Percentiles rank a stretch among this genome's conserved stretches.
These are phyloP conservation scores for Neurospora sp. DNA, from an alignment of 2,329 filamentous ascomycete species.

Conservation along the genomic window DNA sequence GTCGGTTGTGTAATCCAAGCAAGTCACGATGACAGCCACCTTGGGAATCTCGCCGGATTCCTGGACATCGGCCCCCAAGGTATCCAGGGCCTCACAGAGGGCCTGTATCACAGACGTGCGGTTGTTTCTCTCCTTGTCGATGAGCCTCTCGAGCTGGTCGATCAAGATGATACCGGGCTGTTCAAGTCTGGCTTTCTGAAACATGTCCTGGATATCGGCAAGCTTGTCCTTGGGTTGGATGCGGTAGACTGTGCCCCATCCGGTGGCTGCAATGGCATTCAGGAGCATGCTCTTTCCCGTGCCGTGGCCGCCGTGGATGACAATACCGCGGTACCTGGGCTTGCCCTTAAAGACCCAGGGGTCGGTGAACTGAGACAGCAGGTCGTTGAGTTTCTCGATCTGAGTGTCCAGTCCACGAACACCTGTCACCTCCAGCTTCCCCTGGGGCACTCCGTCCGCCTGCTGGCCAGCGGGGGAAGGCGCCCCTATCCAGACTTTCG, in stretches of 20 bases:
- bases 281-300: slow-evolving; percentile 78
- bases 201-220: slow-evolving; percentile 53
- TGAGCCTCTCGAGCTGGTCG: slow-evolving; percentile 64
- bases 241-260: slow-evolving; percentile 61
- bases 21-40: slow-evolving; percentile 67
- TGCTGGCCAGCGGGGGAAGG: slow-evolving; percentile 10
- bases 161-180: slow-evolving; percentile 73
- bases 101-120: slow-evolving; percentile 39
- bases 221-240: slow-evolving; percentile 48
- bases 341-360: slow-evolving; percentile 17
- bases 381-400: slow-evolving; percentile 55
- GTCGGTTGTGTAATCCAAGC: slow-evolving; percentile 59
- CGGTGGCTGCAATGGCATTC: slow-evolving; percentile 52
- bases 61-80: slow-evolving; percentile 28
- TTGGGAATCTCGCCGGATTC: slow-evolving; percentile 33
- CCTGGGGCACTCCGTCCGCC: slow-evolving; percentile 13
- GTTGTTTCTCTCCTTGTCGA: slow-evolving; percentile 48
- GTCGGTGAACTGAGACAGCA: slow-evolving; percentile 47
- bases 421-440: slow-evolving; percentile 36
- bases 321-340: slow-evolving; percentile 41
- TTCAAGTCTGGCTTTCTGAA: slow-evolving; percentile 56
- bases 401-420: slow-evolving; percentile 62
- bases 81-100: slow-evolving; percentile 46
- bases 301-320: slow-evolving; percentile 73
- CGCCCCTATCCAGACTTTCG: slow-evolving; percentile 24